Conservation (phyloP, 2,329 filamentous ascomycete genomes). For the Arachnopeziza araneosa region DNA sequence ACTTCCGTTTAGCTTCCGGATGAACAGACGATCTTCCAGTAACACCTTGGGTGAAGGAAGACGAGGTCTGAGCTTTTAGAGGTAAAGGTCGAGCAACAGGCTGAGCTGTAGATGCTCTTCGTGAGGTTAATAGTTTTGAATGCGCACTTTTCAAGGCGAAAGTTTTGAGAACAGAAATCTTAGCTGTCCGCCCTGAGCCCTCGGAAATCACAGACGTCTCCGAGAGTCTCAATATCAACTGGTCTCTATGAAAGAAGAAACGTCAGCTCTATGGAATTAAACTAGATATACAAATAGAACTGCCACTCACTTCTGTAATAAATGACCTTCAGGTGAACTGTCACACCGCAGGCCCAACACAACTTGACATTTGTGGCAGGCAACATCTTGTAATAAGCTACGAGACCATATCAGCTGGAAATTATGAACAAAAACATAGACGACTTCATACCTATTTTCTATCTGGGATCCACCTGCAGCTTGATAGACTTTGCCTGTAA, state of each 20-base stretch:
- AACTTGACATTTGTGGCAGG: slow-evolving; percentile 22
- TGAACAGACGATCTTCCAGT: not conserved
- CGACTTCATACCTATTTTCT: slow-evolving; percentile 22
- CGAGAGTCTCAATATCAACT: slow-evolving; percentile 25
- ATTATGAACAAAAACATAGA: not conserved
- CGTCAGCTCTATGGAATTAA: not conserved
- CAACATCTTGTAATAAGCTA: slow-evolving; percentile 28
- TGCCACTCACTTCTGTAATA: slow-evolving; percentile 23
- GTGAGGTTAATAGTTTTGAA: not conserved
- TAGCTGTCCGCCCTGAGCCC: slow-evolving; percentile 17
- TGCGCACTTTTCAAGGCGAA: slow-evolving; percentile 14
- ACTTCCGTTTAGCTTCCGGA: not conserved
- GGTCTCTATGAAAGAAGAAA: slow-evolving; percentile 16
- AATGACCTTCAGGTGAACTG: slow-evolving; percentile 25
- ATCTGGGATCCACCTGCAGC: slow-evolving; percentile 19
- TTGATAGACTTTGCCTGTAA: slow-evolving; percentile 20
- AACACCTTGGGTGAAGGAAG: not conserved
- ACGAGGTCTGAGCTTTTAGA: not conserved
- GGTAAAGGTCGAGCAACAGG: slow-evolving; percentile 1
- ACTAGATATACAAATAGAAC: not conserved
- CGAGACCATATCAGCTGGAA: not conserved
- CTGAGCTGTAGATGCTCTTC: slow-evolving; percentile 11
- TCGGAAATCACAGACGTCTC: slow-evolving; percentile 23
- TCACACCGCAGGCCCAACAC: slow-evolving; percentile 28
- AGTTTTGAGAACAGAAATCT: slow-evolving; percentile 16